Base-by-base conservation (phyloP, 2,329 filamentous ascomycete genomes). In the Allantophomopsis lycopodina region DNA sequence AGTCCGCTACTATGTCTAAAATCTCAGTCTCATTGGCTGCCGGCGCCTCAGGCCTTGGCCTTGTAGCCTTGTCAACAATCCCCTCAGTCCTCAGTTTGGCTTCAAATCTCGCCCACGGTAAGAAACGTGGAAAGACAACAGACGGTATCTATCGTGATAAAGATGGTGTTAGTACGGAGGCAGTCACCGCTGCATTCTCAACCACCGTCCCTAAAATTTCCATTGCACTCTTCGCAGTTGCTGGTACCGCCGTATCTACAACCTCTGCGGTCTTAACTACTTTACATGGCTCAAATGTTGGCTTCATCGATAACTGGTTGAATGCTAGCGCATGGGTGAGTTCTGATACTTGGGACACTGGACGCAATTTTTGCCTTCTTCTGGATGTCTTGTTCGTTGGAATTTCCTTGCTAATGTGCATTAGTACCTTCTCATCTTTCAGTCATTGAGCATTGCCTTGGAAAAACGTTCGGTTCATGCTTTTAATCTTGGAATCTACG, bases 141-240 rank as follows among this genome's bases (percentile, higher is more conserved):
- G 42, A 51, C 32, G 59, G 67, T 10, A 61, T 66, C 11, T 87
- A 87, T 51, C 63, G 76, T 48, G 83, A 88, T 51, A 60, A 68
- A 44, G 83, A 88, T 58, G 83, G 83, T 37, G 65, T 69, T 46
- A 79, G 78, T 23, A 80, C 76, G 0, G 66, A 72, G 32, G 75
- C 80, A 51, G 75, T 76, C 2, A 54, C 76, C 39, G 66, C 67
- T 16, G 65, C 65, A 32, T 87, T 79, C 52, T 80, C 79, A 20
- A 69, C 73, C 46, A 71, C 62, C 42, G 50, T 66, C 42, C 68
- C 76, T 40, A 81, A 79, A 52, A 44, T 62, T 4, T 53, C 65
- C 16, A 63, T 83, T 35, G 52, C 74, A 4, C 28, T 74, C 3
- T 65, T 73, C n/a, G 69, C 75, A 0, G 41, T 64, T 11, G 43